Percentiles rank a stretch among this genome's conserved stretches.
Conservation (phyloP, 805 yeast species). For the Myxozyma udenii region DNA sequence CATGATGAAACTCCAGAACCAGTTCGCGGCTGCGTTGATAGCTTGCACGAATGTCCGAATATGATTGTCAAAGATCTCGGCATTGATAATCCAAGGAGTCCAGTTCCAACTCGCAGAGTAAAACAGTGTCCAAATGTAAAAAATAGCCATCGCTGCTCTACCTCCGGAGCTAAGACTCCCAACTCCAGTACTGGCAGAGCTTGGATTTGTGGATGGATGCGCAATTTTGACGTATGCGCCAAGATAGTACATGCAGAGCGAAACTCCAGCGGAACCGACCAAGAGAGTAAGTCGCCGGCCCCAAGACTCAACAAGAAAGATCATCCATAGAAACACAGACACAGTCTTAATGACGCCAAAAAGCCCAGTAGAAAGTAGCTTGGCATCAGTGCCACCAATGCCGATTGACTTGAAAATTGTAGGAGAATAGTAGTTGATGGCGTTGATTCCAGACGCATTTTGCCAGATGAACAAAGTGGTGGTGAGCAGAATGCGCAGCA, state of each 20-base stretch:
- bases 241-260: slow-evolving; percentile 15
- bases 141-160: slow-evolving; percentile 15
- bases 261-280: slow-evolving; percentile 13
- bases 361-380: slow-evolving; percentile 52
- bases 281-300: slow-evolving; percentile 20
- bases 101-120: slow-evolving; percentile 21
- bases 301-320: slow-evolving; percentile 13
- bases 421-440: slow-evolving; percentile 51
- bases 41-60: slow-evolving; percentile 18
- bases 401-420: slow-evolving; percentile 51
- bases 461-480: slow-evolving; percentile 23
- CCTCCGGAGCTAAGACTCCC: slow-evolving; percentile 16
- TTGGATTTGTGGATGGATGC: slow-evolving; percentile 6
- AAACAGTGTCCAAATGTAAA: slow-evolving; percentile 18
- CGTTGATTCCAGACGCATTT: slow-evolving; percentile 24
- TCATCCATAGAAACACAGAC: slow-evolving; percentile 14
- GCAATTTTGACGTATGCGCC: slow-evolving; percentile 21
- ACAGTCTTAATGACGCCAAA: slow-evolving; percentile 48
- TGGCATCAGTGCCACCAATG: slow-evolving; percentile 45
- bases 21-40: slow-evolving; percentile 19
- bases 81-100: slow-evolving; percentile 21
- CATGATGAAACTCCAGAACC: slow-evolving; percentile 25
- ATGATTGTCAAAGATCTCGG: slow-evolving; percentile 18
- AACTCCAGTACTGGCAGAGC: background rate
- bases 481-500: slow-evolving; percentile 5